A percentile compares a stretch with the other conserved stretches of the same genome.
Conservation (phyloP, 331 rosid species). For the Malus hybrid region DNA sequence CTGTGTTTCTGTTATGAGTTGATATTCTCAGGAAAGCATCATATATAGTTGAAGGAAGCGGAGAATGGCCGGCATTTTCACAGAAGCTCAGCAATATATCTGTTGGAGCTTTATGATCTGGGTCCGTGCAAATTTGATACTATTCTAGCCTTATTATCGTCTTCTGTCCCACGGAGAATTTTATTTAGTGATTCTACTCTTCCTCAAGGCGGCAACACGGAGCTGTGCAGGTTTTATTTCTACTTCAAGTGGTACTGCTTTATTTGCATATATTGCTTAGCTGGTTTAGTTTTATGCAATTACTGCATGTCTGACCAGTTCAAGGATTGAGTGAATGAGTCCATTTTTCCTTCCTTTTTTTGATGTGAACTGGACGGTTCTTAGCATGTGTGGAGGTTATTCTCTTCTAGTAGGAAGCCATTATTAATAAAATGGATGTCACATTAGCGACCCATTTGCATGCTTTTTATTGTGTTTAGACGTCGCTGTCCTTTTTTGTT, state of each 20-base stretch:
- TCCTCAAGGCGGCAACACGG: slow-evolving; percentile 19
- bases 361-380: not conserved
- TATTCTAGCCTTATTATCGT: slow-evolving; percentile 4
- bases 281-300: not conserved
- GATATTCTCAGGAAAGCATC: not conserved
- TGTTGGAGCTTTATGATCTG: slow-evolving; percentile 3
- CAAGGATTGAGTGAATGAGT: not conserved
- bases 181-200: slow-evolving; percentile 2
- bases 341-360: not conserved
- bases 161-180: slow-evolving; percentile 5
- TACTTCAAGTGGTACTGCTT: not conserved
- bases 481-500: not conserved
- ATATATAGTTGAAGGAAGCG: slow-evolving; percentile 9
- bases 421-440: not conserved
- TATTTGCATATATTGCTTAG: not conserved
- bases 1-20: not conserved
- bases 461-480: no score
- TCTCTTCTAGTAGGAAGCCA: not conserved
- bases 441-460: not conserved
- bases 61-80: slow-evolving; percentile 20
- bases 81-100: not conserved
- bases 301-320: slow-evolving; percentile 8
- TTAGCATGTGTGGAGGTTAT: not conserved
- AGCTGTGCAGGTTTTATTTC: not conserved
- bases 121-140: not conserved